A percentile compares a stretch with the other conserved stretches of the same genome.
Conservation (phyloP, 2,329 filamentous ascomycete genomes). For the Emmonsia crescens region DNA sequence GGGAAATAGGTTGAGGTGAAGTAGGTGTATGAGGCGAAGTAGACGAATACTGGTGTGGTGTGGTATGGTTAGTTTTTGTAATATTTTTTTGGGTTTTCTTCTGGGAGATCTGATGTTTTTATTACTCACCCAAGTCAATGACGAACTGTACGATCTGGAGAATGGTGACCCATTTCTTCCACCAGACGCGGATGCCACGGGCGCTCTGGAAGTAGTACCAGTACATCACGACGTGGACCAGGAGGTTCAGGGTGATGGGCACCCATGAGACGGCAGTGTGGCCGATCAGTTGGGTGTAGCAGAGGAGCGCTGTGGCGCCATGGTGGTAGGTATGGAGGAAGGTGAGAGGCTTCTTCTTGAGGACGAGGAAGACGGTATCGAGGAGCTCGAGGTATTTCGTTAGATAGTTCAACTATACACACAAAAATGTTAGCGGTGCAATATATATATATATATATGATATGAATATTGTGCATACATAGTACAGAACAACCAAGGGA, state of each 20-base stretch:
- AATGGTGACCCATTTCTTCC: slow-evolving; percentile 96
- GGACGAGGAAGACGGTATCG: slow-evolving; percentile 84
- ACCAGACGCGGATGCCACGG: slow-evolving; percentile 83
- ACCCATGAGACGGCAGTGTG: slow-evolving; percentile 85
- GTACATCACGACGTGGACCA: slow-evolving; percentile 93
- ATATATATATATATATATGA: neutral
- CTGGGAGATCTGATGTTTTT: neutral
- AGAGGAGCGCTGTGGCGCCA: slow-evolving; percentile 81
- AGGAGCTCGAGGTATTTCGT: slow-evolving; percentile 89
- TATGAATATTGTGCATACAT: slow-evolving; percentile 48
- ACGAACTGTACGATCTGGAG: slow-evolving; percentile 91
- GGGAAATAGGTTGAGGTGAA: slow-evolving; percentile 78
- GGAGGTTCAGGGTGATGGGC: slow-evolving; percentile 74
- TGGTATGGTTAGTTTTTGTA: neutral
- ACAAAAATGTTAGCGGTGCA: slow-evolving; percentile 29
- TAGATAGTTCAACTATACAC: slow-evolving; percentile 74
- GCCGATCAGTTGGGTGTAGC: slow-evolving; percentile 85
- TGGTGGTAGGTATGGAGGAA: slow-evolving; percentile 98
- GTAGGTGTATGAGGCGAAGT: slow-evolving; percentile 91
- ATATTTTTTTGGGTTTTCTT: too few relatives aligned
- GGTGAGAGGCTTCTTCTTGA: slow-evolving; percentile 95
- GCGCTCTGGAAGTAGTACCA: slow-evolving; percentile 98
- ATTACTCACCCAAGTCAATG: slow-evolving; percentile 69
- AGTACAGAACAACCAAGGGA: slow-evolving; percentile 79
- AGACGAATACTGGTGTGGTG: slow-evolving; percentile 62